Evolutionary conservation across 2,329 filamentous ascomycete species (phyloP).

Genomic region (Fonsecaea multimorphosa): DNA sequence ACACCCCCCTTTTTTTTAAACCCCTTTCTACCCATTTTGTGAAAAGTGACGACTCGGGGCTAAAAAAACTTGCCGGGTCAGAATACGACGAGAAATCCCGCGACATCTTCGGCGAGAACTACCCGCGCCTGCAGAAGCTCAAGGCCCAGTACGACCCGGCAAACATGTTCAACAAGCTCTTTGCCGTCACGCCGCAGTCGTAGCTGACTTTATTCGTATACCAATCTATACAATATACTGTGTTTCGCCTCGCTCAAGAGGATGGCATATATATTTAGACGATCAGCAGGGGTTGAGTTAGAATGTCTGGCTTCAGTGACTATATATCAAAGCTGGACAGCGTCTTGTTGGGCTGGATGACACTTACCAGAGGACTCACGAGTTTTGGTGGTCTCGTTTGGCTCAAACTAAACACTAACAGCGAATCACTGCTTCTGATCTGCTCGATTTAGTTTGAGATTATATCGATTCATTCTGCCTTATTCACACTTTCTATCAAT

Average conservation of each 20-base stretch:
- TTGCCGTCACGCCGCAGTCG: constrained; percentile 42
- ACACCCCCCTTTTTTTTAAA: no score
- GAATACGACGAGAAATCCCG: constrained; percentile 38
- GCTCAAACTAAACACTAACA: background rate
- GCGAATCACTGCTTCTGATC: background rate
- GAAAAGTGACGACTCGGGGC: no score
- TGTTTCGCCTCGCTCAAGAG: no score
- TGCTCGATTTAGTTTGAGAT: background rate
- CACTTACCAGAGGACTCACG: no score
- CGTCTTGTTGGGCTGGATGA: no score
- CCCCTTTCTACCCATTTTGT: no score
- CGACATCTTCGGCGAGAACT: constrained; percentile 56
- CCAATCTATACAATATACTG: background rate
- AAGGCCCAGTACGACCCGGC: constrained; percentile 56
- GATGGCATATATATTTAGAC: background rate
- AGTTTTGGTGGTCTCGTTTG: background rate
- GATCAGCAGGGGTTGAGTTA: background rate
- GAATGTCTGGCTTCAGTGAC: no score
- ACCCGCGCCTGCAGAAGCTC: constrained; percentile 48
- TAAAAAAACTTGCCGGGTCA: no score
- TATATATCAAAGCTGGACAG: no score
- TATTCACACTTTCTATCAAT: background rate
- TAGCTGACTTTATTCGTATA: background rate
- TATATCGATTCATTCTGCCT: background rate
- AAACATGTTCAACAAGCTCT: constrained; percentile 56